A percentile compares a stretch with the other conserved stretches of the same genome.
phyloP scores from a whole-genome alignment of 2,329 filamentous ascomycete genomes.

The Alternaria dauci region DNA sequence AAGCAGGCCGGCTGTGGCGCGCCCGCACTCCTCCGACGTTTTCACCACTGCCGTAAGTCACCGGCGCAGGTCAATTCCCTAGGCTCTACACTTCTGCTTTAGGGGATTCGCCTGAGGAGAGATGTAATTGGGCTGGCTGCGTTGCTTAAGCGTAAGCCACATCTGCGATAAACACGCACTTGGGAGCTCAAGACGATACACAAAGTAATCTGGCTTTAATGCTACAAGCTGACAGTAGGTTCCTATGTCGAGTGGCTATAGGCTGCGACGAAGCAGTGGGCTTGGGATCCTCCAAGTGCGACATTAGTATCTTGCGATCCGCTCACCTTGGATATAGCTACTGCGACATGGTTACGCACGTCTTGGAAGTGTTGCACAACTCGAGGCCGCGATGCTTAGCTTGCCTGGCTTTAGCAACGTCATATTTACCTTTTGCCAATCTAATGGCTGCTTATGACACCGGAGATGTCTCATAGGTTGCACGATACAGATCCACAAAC shows the following conservation, averaged over 20 bases:
- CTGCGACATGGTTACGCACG: not conserved
- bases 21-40: not conserved
- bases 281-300: not conserved
- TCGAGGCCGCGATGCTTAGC: not conserved
- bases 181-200: not conserved
- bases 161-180: not conserved
- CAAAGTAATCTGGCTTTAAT: not conserved
- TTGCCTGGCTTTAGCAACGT: not conserved
- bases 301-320: not conserved
- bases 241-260: not conserved
- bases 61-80: not conserved
- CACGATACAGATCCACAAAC: not conserved
- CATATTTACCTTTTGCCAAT: too few relatives aligned
- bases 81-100: not conserved
- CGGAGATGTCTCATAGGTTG: not conserved
- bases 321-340: not conserved
- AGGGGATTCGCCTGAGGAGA: too few relatives aligned
- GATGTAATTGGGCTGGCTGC: not conserved
- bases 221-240: not conserved
- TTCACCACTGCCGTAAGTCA: not conserved
- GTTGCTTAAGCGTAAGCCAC: not conserved
- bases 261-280: not conserved
- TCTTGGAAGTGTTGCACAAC: not conserved
- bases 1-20: not conserved
- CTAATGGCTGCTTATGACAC: not conserved